Conservation (phyloP, 352 stramenopile genomes). For the Globisporangium apiculatum region DNA sequence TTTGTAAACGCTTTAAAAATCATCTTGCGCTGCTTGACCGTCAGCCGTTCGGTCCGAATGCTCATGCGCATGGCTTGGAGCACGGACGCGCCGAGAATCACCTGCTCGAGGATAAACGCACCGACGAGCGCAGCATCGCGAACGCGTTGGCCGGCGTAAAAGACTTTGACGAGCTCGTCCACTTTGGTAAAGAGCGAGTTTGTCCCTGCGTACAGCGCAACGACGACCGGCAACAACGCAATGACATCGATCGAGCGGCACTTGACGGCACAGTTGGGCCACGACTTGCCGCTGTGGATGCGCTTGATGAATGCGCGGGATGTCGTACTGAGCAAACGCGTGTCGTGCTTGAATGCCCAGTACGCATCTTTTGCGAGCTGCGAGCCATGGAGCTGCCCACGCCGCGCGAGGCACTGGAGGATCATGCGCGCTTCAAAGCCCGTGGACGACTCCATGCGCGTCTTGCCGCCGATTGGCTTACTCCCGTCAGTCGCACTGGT, state of each 20-base stretch:
- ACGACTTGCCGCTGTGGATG: slow-evolving; percentile 60
- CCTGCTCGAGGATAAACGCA: slow-evolving; percentile 72
- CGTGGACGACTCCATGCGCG: slow-evolving; percentile 66
- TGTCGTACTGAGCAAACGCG: slow-evolving; percentile 56
- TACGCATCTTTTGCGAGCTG: slow-evolving; percentile 77
- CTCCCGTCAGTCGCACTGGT: too few species aligned
- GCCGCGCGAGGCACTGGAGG: slow-evolving; percentile 59
- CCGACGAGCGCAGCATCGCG: slow-evolving; percentile 62
- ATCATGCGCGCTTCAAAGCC: slow-evolving; percentile 73
- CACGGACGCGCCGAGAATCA: slow-evolving; percentile 69
- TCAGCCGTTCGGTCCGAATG: slow-evolving; percentile 71
- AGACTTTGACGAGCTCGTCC: slow-evolving; percentile 72
- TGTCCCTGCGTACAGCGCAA: slow-evolving; percentile 73
- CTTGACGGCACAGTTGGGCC: slow-evolving; percentile 67
- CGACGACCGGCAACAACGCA: slow-evolving; percentile 61
- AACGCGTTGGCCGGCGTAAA: slow-evolving; percentile 66
- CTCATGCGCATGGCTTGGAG: slow-evolving; percentile 81
- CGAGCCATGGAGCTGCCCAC: slow-evolving; percentile 61
- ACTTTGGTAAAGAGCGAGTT: slow-evolving; percentile 78
- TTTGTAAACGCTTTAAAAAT: slow-evolving; percentile 86
- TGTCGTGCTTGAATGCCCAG: slow-evolving; percentile 80
- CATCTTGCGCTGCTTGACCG: slow-evolving; percentile 75
- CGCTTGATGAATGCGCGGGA: slow-evolving; percentile 73
- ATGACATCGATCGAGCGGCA: slow-evolving; percentile 77
- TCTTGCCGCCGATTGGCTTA: slow-evolving; percentile 2